Evolutionary conservation across 2,329 filamentous ascomycete genomes (phyloP), one percentile per base, ranked within the genome.

Genomic region (Emergomyces orientalis): DNA sequence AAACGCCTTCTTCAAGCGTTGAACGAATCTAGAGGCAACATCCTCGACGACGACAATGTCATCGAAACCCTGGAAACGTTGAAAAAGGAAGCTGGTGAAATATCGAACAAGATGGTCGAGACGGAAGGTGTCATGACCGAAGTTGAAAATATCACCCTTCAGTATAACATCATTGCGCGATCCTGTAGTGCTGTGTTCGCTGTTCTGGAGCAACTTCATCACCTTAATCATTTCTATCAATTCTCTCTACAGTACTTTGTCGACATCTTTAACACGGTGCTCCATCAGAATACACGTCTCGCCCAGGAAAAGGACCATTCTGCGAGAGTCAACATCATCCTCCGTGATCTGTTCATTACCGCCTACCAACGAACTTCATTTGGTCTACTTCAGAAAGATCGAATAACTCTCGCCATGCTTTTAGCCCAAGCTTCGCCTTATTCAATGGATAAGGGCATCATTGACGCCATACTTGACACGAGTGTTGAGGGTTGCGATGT

Each of bases 161-260:
- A 96, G 75, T 99, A 99, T 82, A 89, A 88, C 73, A 86, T 95
- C 67, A 91, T 99, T 76, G 94, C 94, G 63, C 86, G 88, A 70
- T 93, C 94, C 51, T 99, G 94, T 83, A 97, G 93, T 78, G 92
- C 94, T 62, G 93, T 99, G 51, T 99, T 97, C 74, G 91, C 95
- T 39, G 90, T 99, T 17, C 81, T 99, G 65, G 95, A 99, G 78
- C 93, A 99, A 75, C 84, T 99, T 63, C 93, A 97, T 76, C 95
- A 97, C 73, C 87, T 99, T 74, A 97, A 99, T 75, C 94, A 97
- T 80, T 97, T 97, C 78, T 99, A 99, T 77, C 95, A 97, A 74
- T 99, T 99, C 82, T 99, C 94, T 45, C 83, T 99, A 64, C 92
- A 97, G 76, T 99, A 96, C 78, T 99, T 99, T 78, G 84, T 96